A percentile compares a stretch with the other conserved stretches of the same genome.
These are phyloP conservation scores for Cyclanthera cordifolia DNA, from an alignment of 306 rosid genomes.

Conservation along the genomic window DNA sequence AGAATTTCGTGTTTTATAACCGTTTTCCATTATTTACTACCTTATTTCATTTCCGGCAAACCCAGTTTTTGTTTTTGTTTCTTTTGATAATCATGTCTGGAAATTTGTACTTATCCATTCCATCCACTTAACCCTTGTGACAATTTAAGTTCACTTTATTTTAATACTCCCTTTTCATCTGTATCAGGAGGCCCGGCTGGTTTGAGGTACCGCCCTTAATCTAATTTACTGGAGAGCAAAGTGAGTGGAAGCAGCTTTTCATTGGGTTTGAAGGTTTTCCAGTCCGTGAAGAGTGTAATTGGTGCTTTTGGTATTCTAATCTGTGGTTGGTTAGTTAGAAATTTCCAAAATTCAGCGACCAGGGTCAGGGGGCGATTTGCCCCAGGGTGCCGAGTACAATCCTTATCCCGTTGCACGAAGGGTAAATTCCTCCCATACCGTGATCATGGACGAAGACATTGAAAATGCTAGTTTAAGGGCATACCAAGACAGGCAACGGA, in stretches of 20 bases:
- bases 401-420: slow-evolving; percentile 56
- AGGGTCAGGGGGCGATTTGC: slow-evolving; percentile 96
- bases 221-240: neutral
- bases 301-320: slow-evolving; percentile 4
- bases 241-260: neutral
- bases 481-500: slow-evolving; percentile 67
- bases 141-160: neutral
- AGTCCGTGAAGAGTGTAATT: neutral
- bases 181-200: neutral
- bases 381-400: slow-evolving; percentile 78
- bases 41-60: neutral
- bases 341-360: slow-evolving; percentile 77
- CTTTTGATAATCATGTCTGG: neutral
- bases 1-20: neutral
- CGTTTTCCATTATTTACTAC: neutral
- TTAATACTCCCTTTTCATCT: neutral
- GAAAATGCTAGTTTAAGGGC: slow-evolving; percentile 55
- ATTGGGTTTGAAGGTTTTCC: neutral
- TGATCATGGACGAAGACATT: slow-evolving; percentile 56
- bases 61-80: neutral
- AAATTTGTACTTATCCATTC: neutral
- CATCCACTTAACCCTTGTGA: neutral
- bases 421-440: slow-evolving; percentile 50
- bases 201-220: neutral
- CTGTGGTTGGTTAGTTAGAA: slow-evolving; percentile 20